Base-by-base conservation (phyloP, 331 rosid species). In the Spiraea crenata region DNA sequence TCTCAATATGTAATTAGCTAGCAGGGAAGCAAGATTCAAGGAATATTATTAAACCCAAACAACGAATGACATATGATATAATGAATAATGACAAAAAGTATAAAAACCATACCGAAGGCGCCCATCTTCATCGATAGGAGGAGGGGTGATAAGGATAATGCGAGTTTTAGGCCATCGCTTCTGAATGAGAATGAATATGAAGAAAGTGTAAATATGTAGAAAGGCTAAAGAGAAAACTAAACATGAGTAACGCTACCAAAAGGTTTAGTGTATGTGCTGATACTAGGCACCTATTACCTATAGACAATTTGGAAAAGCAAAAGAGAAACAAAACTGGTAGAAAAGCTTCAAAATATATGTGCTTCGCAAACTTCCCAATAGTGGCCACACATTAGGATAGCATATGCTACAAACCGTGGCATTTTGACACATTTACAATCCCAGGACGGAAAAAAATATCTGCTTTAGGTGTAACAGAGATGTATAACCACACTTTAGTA, bases 61-160 rank as follows among this genome's bases (percentile, higher is more conserved):
- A 20, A 31, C 16, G 19, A 46, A 57, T 35, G 47, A 68, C 31
- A 51, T 8, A 42, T 49, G 34, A 40, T 16, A 13, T 3, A 52
- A 17, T 10, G 46, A 31, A 25, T 25, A 15, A 40, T 46, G 4
- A 16, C 19, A 31, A 58, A 60, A 42, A 41, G 17, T 47, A 58
- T 50, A 49, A 40, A 52, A 75, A 59, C 44, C 72, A 65, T 88
- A 90, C 98, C 76, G 69, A 39, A 90, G 79, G 44, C 98, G 90
- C 15, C 78, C 91, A 4, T 85, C 96, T 79, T 92, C 96, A 81
- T 90, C 93, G 10, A 92, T 88, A 57, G 96, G 96, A 50, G 98
- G 98, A 44, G 98, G 98, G 14, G 96, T 88, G 70, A 92, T 82
- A 51, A 92, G 89, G 65, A 92, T 31, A 74, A 90, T 75, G 39